Base-by-base conservation (phyloP, 1,139 yeast species). In the Petasospora rhodanensis region DNA sequence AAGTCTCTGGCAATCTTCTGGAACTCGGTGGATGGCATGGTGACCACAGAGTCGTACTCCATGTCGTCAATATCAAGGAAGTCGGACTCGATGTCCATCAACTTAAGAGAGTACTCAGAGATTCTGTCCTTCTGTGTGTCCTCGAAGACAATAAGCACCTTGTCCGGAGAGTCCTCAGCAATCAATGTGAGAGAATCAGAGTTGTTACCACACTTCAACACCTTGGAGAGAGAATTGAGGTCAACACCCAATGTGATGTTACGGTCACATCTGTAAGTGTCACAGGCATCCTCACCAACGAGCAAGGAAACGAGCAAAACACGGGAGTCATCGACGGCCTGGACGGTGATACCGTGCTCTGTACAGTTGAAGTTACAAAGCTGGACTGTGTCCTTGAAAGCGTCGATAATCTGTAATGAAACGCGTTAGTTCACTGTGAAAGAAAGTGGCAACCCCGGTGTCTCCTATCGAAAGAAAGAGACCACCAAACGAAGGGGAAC, bases 261-360 rank as follows among this genome's bases (percentile, higher is more conserved):
- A 56, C 95, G 81, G 64, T 91, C 99, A 62, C 97, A 89, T 70
- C 99, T 79, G 69, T 84, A 91, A 49, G 83, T 91, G 41, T 77
- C 71, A 66, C 91, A 91, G n/a, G 95, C 93, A 45, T 85, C 89
- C 48, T 80, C 77, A 37, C 94, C 95, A 49, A 91, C 82, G 53
- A 84, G 75, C 50, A 91, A 69, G 11, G 96, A 83, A 27, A 91
- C 96, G 49, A 91, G 72, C 46, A 91, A 76, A 42, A 91, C 96
- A 70, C 96, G 86, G 22, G 98, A 87, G 56, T 87, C 95, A 63
- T 91, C 99, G 51, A 91, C 94, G 15, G 98, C 97, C 66, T 91
- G 97, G 16, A 93, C 93, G 14, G 95, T 83, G 52, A 91, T 81
- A 45, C 99, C 99, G 46, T 80, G 77, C 61, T 85, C 95, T 14